Evolutionary conservation across 169 alveolate species (phyloP), one percentile per base, ranked within the genome.

Genomic region (Amoebophrya sp.): DNA sequence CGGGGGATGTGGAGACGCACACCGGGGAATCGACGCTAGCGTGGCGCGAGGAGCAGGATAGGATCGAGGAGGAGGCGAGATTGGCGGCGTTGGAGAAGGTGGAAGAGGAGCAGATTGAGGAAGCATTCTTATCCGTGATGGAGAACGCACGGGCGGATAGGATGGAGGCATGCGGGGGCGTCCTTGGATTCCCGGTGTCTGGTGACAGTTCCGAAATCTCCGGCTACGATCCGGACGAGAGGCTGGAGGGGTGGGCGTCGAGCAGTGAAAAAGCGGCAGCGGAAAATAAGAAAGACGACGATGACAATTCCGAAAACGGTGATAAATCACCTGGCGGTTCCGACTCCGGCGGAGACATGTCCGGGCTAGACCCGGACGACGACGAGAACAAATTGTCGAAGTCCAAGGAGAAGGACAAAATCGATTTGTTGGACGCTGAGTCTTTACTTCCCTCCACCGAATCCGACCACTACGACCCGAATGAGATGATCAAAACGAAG

Each of bases 181-280:
- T 66, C 83, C 32, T 66, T 1, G 83, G 10, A 12, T 66, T 66
- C 18, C 83, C 83, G 35, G 38, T n/a, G 83, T 66, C 83, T 66
- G 83, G 83, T 25, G 83, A 0, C 10, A 12, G 35, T 7, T 12
- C 35, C 32, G 83, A 66, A 18, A 25, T 66, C 35, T 12, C 35
- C 35, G 83, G 83, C 35, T 66, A 66, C 18, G 83, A 66, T 66
- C 83, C 83, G 83, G 83, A 66, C 83, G 83, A 66, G 35, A 7
- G 83, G 12, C 7, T 25, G 2, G 38, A 25, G 2, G 83, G 35
- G 18, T 47, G 7, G 29, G 66, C 66, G 66, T 47, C 66, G 7
- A 12, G 29, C 18, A 12, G 29, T 47, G 66, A 47, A 7, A 47
- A 18, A 47, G 66, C n/a, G n/a, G n/a, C n/a, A n/a, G n/a, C n/a